A percentile compares a stretch with the other conserved stretches of the same genome.
phyloP scores from a whole-genome alignment of 2,329 filamentous ascomycete genomes.

The Torrubiellomyces zombiae region DNA sequence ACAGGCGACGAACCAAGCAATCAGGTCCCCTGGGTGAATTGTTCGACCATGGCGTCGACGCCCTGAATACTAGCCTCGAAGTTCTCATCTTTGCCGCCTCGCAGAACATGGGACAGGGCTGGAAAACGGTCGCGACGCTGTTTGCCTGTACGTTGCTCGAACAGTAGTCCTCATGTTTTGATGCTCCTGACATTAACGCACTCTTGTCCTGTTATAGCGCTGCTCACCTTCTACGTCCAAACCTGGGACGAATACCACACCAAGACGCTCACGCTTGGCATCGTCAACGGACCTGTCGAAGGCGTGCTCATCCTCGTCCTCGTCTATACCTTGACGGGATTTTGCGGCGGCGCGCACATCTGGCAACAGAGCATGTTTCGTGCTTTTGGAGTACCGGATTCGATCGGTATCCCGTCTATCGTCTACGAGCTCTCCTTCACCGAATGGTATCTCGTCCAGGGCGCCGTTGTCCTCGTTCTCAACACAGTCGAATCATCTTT shows the following conservation, averaged over 20 bases:
- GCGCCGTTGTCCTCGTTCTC: constrained; percentile 61
- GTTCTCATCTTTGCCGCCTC: constrained; percentile 80
- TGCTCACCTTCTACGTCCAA: constrained; percentile 95
- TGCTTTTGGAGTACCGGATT: constrained; percentile 50
- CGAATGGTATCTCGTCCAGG: constrained; percentile 85
- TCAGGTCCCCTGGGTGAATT: constrained; percentile 89
- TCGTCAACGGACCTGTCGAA: constrained; percentile 90
- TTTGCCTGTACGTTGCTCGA: constrained; percentile 51
- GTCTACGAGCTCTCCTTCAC: constrained; percentile 74
- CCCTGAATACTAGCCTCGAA: constrained; percentile 88
- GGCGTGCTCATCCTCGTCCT: constrained; percentile 71
- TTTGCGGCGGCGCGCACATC: constrained; percentile 75
- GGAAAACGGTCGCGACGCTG: constrained; percentile 69
- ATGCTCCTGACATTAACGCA: no score
- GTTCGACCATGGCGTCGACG: constrained; percentile 95
- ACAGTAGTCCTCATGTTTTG: background rate
- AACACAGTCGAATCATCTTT: constrained; percentile 67
- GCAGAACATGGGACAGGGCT: constrained; percentile 85
- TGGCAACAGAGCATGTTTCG: constrained; percentile 75
- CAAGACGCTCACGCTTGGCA: constrained; percentile 78
- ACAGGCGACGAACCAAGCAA: constrained; percentile 69
- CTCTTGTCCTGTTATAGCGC: constrained; percentile 30
- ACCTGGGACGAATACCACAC: constrained; percentile 99
- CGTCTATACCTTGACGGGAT: constrained; percentile 72
- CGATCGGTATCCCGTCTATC: constrained; percentile 45